phyloP scores from a whole-genome alignment of 2,329 filamentous ascomycete species.

The Blastomyces percursus region DNA sequence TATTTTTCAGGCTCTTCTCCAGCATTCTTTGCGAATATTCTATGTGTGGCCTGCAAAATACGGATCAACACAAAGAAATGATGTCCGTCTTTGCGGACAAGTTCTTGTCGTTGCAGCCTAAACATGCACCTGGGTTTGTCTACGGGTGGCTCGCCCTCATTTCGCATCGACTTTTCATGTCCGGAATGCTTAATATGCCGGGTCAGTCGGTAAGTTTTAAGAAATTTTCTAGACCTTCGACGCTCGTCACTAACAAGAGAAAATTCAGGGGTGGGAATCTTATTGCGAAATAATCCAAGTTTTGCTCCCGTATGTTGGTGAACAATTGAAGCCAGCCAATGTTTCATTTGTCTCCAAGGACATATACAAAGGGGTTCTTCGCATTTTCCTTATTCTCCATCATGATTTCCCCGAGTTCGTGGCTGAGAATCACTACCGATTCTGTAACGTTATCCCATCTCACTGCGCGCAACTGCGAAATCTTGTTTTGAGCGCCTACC shows the following conservation, averaged over 20 bases:
- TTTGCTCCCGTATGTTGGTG: constrained; percentile 62
- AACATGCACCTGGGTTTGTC: constrained; percentile 66
- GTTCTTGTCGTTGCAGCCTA: constrained; percentile 63
- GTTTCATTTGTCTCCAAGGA: constrained; percentile 63
- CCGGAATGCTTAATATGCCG: constrained; percentile 58
- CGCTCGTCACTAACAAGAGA: constrained; percentile 7
- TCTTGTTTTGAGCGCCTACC: constrained; percentile 71
- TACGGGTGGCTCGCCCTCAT: constrained; percentile 78
- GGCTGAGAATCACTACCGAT: constrained; percentile 69
- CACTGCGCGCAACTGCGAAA: constrained; percentile 84
- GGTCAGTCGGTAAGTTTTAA: constrained; percentile 39
- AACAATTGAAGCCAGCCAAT: constrained; percentile 64
- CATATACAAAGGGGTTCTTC: constrained; percentile 71
- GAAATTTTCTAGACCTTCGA: not conserved
- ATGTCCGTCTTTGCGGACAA: constrained; percentile 60
- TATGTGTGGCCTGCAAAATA: constrained; percentile 46
- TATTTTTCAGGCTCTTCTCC: constrained; percentile 86
- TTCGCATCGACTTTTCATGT: constrained; percentile 75
- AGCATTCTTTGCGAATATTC: constrained; percentile 68
- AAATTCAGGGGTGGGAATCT: constrained; percentile 55
- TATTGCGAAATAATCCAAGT: constrained; percentile 64
- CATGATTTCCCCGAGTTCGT: constrained; percentile 95
- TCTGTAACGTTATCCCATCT: constrained; percentile 70
- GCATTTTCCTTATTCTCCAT: constrained; percentile 72
- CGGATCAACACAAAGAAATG: constrained; percentile 55